A percentile compares a stretch with the other conserved stretches of the same genome.
Evolutionary conservation across 352 stramenopile genomes (phyloP).

Genomic region (Pythium angustatum): DNA sequence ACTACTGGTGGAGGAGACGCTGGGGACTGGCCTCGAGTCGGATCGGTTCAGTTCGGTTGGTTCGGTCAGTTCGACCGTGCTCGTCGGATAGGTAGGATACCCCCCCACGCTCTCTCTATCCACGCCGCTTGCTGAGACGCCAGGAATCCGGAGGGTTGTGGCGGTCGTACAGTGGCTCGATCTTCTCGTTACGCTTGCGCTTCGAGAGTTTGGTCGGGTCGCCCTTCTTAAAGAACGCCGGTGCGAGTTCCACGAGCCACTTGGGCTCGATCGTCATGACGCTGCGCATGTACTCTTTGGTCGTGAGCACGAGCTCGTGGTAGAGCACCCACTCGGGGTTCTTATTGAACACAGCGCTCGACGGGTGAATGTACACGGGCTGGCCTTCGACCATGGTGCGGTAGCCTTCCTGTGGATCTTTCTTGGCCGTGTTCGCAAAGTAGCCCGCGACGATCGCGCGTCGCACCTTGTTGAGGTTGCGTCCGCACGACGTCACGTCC

Average conservation of each 20-base stretch:
- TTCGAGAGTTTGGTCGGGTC: conserved; percentile 98
- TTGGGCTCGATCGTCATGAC: conserved; percentile 99
- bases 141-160: conserved; percentile 98
- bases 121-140: conserved; percentile 95
- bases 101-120: conserved; percentile 43
- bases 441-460: conserved; percentile 98
- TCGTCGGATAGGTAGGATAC: too few relatives aligned
- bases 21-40: too few relatives aligned
- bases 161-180: conserved; percentile 98
- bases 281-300: conserved; percentile 99
- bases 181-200: conserved; percentile 99
- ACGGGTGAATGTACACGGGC: conserved; percentile 98
- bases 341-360: conserved; percentile 98
- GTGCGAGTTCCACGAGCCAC: conserved; percentile 98
- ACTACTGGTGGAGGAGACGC: too few relatives aligned
- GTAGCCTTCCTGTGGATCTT: conserved; percentile 99
- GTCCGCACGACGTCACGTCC: conserved; percentile 95
- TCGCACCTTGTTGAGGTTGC: conserved; percentile 97
- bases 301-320: conserved; percentile 96
- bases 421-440: conserved; percentile 99
- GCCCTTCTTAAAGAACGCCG: conserved; percentile 95
- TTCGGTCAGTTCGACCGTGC: too few relatives aligned
- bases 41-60: too few relatives aligned
- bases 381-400: conserved; percentile 98
- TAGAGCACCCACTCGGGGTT: conserved; percentile 99